Percentiles rank a stretch among this genome's conserved stretches.
Evolutionary conservation across 2,329 filamentous ascomycete species (phyloP).

Genomic region (Aspergillus spinulosporus): DNA sequence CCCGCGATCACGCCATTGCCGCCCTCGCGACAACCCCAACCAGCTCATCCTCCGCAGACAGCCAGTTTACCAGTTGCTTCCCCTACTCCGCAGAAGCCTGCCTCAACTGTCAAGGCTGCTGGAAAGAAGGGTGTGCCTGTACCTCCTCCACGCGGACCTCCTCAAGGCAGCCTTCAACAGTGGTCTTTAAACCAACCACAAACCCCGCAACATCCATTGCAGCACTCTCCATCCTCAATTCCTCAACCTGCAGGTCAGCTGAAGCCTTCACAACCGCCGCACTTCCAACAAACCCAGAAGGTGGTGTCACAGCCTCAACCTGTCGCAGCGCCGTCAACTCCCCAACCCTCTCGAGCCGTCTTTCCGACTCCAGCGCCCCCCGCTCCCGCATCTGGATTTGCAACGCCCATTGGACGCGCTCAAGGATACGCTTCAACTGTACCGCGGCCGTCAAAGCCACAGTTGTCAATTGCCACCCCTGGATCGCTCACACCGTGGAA

Average conservation of each 20-base stretch:
- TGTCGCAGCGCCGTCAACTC: constrained; percentile 31
- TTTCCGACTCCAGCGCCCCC: constrained; percentile 29
- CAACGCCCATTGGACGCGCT: constrained; percentile 32
- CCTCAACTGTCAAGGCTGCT: constrained; percentile 16
- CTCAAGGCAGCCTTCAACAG: constrained; percentile 39
- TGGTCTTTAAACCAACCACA: constrained; percentile 38
- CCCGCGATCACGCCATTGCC: constrained; percentile 29
- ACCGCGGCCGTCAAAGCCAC: constrained; percentile 31
- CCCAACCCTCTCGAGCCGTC: constrained; percentile 21
- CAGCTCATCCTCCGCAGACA: constrained; percentile 16
- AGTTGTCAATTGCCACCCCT: constrained; percentile 41
- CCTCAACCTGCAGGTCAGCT: constrained; percentile 20
- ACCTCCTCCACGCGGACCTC: constrained; percentile 26
- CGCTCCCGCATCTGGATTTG: constrained; percentile 21
- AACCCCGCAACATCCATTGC: constrained; percentile 32
- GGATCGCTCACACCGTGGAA: constrained; percentile 48
- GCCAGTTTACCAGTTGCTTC: constrained; percentile 21
- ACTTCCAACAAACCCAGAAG: constrained; percentile 22
- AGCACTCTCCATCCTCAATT: constrained; percentile 25
- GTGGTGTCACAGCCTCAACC: constrained; percentile 22
- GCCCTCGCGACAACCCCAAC: constrained; percentile 15
- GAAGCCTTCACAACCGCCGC: constrained; percentile 24
- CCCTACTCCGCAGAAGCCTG: constrained; percentile 16
- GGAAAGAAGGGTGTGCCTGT: constrained; percentile 21
- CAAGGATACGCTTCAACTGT: constrained; percentile 25